Percentiles rank a stretch among this genome's conserved stretches.
Evolutionary conservation across 345 rosid genomes (phyloP).

Genomic region (Eucalyptus cloeziana): DNA sequence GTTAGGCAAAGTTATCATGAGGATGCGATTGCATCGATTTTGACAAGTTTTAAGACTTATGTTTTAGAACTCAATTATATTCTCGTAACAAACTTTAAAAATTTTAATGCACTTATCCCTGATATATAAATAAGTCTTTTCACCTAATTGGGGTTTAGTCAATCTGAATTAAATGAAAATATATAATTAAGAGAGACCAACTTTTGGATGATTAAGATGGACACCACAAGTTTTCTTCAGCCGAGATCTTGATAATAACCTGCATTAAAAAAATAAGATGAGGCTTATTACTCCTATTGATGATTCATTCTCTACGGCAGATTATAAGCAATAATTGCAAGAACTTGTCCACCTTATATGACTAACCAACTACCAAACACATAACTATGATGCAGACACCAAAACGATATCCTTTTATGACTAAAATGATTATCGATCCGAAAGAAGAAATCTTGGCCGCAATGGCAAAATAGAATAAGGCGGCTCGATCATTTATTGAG

Average conservation of each 20-base stretch:
- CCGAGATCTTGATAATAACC: neutral
- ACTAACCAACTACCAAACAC: neutral
- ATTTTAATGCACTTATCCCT: too few relatives aligned
- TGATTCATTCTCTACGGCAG: neutral
- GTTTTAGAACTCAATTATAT: too few relatives aligned
- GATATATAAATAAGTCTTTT: neutral
- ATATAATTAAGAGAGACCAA: neutral
- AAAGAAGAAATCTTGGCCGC: neutral
- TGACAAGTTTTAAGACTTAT: fast-evolving
- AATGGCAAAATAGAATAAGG: neutral
- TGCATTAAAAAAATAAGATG: neutral
- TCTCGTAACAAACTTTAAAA: fast-evolving
- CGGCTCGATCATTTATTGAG: neutral
- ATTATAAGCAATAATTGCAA: neutral
- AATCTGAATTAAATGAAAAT: neutral
- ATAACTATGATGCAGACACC: neutral
- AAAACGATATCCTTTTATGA: too few relatives aligned
- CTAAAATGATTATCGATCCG: neutral
- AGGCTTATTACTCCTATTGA: neutral
- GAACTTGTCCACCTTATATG: neutral
- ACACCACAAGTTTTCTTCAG: neutral
- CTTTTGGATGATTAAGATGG: neutral
- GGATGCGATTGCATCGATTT: fast-evolving
- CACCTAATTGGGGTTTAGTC: neutral
- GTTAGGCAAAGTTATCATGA: too few relatives aligned